Evolutionary conservation across 257 asterid species (phyloP).

Genomic region (Ophiorrhiza pumila): DNA sequence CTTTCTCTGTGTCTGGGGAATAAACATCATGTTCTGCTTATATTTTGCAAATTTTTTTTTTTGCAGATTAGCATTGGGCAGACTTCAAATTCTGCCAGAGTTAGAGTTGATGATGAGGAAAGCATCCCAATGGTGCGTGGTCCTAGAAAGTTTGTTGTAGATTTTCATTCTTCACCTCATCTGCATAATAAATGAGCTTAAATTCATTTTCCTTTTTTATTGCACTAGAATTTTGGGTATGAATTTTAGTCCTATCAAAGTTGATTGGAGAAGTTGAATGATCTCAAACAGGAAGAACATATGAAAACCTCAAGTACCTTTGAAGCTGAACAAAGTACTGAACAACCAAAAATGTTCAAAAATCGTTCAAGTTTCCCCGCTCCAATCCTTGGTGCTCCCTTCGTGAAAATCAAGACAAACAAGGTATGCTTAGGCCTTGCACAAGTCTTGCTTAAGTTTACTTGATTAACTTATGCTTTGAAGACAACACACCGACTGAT

Average conservation of each 20-base stretch:
- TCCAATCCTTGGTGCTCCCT: slow-evolving; percentile 46
- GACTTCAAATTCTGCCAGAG: neutral
- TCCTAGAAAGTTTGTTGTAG: neutral
- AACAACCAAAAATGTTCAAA: slow-evolving; percentile 36
- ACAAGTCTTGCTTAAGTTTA: neutral
- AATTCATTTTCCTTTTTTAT: neutral
- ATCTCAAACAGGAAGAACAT: slow-evolving; percentile 15
- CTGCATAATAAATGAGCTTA: neutral
- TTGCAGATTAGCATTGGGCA: slow-evolving; percentile 32
- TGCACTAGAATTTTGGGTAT: neutral
- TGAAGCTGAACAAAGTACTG: slow-evolving; percentile 17
- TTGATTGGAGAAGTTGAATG: slow-evolving; percentile 8
- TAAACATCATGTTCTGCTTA: slow-evolving; percentile 12
- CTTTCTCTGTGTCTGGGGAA: neutral
- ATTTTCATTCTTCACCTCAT: neutral
- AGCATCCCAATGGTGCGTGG: neutral
- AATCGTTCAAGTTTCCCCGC: slow-evolving; percentile 48
- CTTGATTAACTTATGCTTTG: neutral
- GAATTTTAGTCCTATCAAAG: neutral
- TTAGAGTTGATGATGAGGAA: neutral
- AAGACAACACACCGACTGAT: neutral
- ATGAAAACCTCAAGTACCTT: slow-evolving; percentile 21
- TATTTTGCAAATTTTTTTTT: neutral
- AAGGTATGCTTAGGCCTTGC: slow-evolving; percentile 33
- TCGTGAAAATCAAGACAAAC: slow-evolving; percentile 37